Evolutionary conservation across 2,329 filamentous ascomycete genomes (phyloP), one percentile per base, ranked within the genome.

Genomic region (Stemphylium vesicarium): DNA sequence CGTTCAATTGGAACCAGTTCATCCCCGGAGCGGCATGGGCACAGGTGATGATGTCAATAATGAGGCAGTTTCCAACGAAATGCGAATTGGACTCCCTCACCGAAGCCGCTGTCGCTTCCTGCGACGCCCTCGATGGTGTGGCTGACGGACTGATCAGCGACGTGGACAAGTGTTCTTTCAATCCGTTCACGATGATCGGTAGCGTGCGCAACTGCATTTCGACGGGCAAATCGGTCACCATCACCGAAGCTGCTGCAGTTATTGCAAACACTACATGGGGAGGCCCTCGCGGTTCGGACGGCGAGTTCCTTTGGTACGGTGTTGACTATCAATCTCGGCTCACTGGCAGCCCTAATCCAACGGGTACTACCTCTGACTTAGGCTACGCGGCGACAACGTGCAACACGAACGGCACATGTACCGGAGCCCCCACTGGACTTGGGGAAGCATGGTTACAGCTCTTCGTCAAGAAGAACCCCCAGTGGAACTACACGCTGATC

Each of bases 71-170:
- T 13, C 53, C 59, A 2, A 42, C 35, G 13, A 41, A 54, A 1
- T 73, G 70, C 42, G 70, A 73, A 41, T n/a, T 71, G 0, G 59
- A 68, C 29, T 51, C 56, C 3, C 32, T 73, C 31, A 61, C 60
- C 3, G 22, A 36, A 0, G 61, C 56, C 7, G 63, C 60, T 1
- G 45, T 73, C 9, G 49, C 43, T 8, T 47, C 51, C 8, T 74
- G 71, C 44, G 71, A 72, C 29, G 37, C 18, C 1, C 42, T 58
- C 0, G 70, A 73, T 33, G 68, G 69, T n/a, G 43, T 64, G 8
- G 4, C 64, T 1, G 65, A 68, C 31, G 59, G 57, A n/a, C 56
- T 72, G 24, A 56, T 71, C 12, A 33, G 50, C 3, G 54, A 71
- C 18, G 50, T 59, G 3, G 62, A 63, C 2, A n/a, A 31, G 1